Percentiles rank a stretch among this genome's conserved stretches.
Conservation (phyloP, 345 rosid genomes). For the Mercurialis annua region DNA sequence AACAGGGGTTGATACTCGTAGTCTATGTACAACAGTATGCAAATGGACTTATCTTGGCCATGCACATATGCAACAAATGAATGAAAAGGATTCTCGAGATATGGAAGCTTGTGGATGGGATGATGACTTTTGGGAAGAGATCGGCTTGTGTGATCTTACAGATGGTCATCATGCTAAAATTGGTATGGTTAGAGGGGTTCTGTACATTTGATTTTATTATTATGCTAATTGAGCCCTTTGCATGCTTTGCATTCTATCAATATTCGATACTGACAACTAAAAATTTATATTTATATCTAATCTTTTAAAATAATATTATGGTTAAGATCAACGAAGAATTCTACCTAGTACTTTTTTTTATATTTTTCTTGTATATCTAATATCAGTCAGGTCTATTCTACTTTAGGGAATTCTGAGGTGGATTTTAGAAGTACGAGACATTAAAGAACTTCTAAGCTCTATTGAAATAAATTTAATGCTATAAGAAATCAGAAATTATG, state of each 20-base stretch:
- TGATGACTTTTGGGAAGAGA: slow-evolving; percentile 98
- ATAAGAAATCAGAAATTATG: neutral
- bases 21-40: slow-evolving; percentile 94
- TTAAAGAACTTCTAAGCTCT: no score
- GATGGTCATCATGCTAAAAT: slow-evolving; percentile 98
- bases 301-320: no score
- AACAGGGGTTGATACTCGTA: slow-evolving; percentile 93
- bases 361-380: no score
- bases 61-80: slow-evolving; percentile 88
- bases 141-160: slow-evolving; percentile 86
- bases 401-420: no score
- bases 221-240: neutral
- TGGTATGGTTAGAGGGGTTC: slow-evolving; percentile 43
- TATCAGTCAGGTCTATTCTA: no score
- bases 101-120: slow-evolving; percentile 99
- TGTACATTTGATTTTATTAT: neutral
- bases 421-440: no score
- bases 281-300: neutral
- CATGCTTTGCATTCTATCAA: neutral
- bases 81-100: slow-evolving; percentile 68
- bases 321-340: no score
- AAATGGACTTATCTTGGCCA: slow-evolving; percentile 99
- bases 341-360: no score
- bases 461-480: no score
- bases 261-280: neutral